Evolutionary conservation across 2,329 filamentous ascomycete species (phyloP).

Genomic region (Epicoccum nigrum): DNA sequence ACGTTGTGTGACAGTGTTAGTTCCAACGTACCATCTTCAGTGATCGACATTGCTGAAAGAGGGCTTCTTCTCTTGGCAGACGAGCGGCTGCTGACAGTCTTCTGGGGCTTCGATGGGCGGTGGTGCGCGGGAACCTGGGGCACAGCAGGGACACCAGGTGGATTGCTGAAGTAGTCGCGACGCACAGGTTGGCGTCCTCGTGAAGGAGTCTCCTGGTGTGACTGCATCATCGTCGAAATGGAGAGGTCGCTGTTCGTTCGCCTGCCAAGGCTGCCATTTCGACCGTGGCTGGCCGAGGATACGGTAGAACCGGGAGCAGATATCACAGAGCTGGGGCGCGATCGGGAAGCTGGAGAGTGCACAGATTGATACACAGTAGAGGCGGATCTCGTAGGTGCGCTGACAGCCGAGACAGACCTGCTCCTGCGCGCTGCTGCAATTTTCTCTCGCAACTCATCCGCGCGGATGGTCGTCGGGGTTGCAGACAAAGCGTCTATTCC

Average conservation of each 20-base stretch:
- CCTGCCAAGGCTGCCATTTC: slow-evolving; percentile 11
- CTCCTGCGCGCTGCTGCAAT: slow-evolving; percentile 27
- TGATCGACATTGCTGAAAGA: slow-evolving; percentile 14
- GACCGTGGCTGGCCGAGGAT: slow-evolving; percentile 13
- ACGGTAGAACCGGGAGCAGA: slow-evolving; percentile 12
- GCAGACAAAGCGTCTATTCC: slow-evolving; percentile 31
- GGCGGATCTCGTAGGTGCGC: not conserved
- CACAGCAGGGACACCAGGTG: slow-evolving; percentile 6
- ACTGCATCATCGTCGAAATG: slow-evolving; percentile 37
- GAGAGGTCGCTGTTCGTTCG: slow-evolving; percentile 25
- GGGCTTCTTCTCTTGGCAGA: slow-evolving; percentile 13
- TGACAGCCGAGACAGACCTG: slow-evolving; percentile 9
- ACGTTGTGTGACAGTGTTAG: not conserved
- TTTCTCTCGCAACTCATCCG: slow-evolving; percentile 23
- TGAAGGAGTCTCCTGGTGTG: slow-evolving; percentile 10
- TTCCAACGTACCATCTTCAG: slow-evolving; percentile 10
- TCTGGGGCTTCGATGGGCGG: slow-evolving; percentile 2
- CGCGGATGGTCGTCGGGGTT: slow-evolving; percentile 18
- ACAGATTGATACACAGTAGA: slow-evolving; percentile 5
- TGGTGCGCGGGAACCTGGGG: slow-evolving; percentile 13
- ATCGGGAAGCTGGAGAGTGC: slow-evolving; percentile 4
- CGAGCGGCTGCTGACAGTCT: slow-evolving; percentile 11
- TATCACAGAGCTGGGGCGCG: slow-evolving; percentile 16
- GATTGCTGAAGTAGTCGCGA: slow-evolving; percentile 6
- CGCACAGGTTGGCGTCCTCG: slow-evolving; percentile 15